These are phyloP conservation scores for Coprinopsis marcescibilis DNA, from an alignment of 768 basidiomycete genomes.

Conservation along the genomic window DNA sequence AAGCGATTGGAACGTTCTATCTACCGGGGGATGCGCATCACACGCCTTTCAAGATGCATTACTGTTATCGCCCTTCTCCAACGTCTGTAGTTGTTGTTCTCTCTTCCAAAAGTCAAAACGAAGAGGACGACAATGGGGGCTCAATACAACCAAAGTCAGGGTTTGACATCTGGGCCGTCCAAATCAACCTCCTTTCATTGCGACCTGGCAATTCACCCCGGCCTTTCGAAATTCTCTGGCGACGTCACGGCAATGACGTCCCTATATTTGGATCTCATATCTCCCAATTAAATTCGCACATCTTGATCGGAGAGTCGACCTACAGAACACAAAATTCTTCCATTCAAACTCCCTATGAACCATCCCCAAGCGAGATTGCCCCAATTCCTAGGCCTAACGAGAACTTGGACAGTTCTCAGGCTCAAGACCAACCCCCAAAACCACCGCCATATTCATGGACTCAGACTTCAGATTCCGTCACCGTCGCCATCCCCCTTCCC, in stretches of 20 bases:
- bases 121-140: slow-evolving; percentile 7
- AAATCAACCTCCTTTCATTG: slow-evolving; percentile 40
- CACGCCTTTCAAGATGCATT: slow-evolving; percentile 41
- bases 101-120: slow-evolving; percentile 42
- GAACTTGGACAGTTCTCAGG: slow-evolving; percentile 35
- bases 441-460: slow-evolving; percentile 92
- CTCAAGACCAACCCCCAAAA: slow-evolving; percentile 30
- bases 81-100: slow-evolving; percentile 41
- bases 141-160: slow-evolving; percentile 28
- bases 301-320: slow-evolving; percentile 52
- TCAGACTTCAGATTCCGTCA: slow-evolving; percentile 78
- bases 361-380: slow-evolving; percentile 58
- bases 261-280: slow-evolving; percentile 54
- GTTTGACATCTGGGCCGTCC: slow-evolving; percentile 65
- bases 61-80: slow-evolving; percentile 31
- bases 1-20: slow-evolving; percentile 48
- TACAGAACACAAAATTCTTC: slow-evolving; percentile 41
- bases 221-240: slow-evolving; percentile 59
- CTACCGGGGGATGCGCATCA: slow-evolving; percentile 30
- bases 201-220: slow-evolving; percentile 23
- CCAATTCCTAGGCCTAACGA: slow-evolving; percentile 64
- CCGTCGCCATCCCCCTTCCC: slow-evolving; percentile 80
- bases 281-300: slow-evolving; percentile 36
- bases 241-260: slow-evolving; percentile 62
- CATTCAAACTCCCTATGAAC: slow-evolving; percentile 40